A percentile compares a stretch with the other conserved stretches of the same genome.
Conservation (phyloP, 306 rosid genomes). For the Acacia crassicarpa region DNA sequence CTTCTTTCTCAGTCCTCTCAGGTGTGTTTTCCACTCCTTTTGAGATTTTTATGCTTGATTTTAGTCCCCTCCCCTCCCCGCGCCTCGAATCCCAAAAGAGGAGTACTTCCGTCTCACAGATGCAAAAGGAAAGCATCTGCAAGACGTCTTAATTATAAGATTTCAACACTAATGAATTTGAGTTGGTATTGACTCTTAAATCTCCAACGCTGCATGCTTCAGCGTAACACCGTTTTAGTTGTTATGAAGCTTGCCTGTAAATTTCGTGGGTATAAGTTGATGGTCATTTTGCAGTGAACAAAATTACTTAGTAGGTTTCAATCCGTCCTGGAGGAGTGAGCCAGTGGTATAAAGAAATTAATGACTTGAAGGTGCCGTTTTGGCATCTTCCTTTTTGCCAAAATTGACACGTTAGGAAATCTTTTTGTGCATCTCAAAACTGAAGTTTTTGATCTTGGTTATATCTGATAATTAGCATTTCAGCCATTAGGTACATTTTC, state of each 20-base stretch:
- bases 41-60: constrained; percentile 6
- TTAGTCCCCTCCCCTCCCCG: not conserved
- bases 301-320: not conserved
- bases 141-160: not conserved
- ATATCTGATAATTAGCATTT: not conserved
- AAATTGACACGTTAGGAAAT: constrained; percentile 7
- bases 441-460: constrained; percentile 1
- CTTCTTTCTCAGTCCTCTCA: constrained; percentile 89
- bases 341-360: not conserved
- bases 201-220: not conserved
- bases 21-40: constrained; percentile 50
- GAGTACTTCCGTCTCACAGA: not conserved
- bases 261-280: not conserved
- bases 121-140: not conserved
- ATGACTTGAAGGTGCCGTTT: not conserved
- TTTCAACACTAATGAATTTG: not conserved
- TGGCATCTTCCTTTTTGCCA: not conserved
- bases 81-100: not conserved
- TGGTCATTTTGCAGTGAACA: not conserved
- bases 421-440: not conserved
- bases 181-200: not conserved
- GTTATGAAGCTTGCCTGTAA: not conserved
- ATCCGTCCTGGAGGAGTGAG: not conserved
- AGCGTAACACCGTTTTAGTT: not conserved
- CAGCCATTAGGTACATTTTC: not conserved